Evolutionary conservation across 2,329 filamentous ascomycete species (phyloP), one percentile per base, ranked within the genome.

Genomic region (Aspergillus clavatus): DNA sequence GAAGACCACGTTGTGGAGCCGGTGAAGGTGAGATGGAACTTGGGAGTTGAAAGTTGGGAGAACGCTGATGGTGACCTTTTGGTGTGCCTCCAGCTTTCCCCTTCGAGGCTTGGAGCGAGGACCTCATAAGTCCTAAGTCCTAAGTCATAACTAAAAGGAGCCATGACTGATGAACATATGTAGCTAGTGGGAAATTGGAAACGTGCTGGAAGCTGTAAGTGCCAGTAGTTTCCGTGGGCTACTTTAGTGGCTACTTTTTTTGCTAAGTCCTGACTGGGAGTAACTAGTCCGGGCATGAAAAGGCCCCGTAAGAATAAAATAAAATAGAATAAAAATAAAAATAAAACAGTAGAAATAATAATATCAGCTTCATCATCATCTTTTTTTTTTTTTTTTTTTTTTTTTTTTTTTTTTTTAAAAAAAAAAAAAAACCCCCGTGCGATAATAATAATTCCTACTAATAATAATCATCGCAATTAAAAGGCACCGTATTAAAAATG

Each of bases 1-100:
- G 56, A 59, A 55, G 45, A 39, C 55, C 54, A 63, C 54, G 58
- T 56, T 62, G 61, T 63, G 60, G 61, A 63, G 56, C 60, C 60
- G 51, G 40, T 24, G 4, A 5, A 8, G 23, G 23, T n/a, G n/a
- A n/a, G n/a, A n/a, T n/a, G 8, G 23, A 24, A 24, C 23, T 24
- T 24, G 23, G 8, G 4, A 24, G 23, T 24, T 24, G n/a, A n/a
- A n/a, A n/a, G n/a, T n/a, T n/a, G 38, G 39, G 41, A 52, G 51
- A 31, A 54, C n/a, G n/a, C n/a, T 61, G 56, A 60, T 54, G 55
- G 58, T 55, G 57, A 50, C 54, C 61, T 59, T 66, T 59, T 65
- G 54, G 59, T 58, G n/a, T n/a, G 61, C 59, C 54, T 57, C 52
- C 58, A 55, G 48, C 53, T 61, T 61, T 58, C 57, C 55, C 56